Percentiles rank a stretch among this genome's conserved stretches.
These are phyloP conservation scores for Parietichytrium sp. DNA, from an alignment of 108 stramenopile species.

Conservation along the genomic window DNA sequence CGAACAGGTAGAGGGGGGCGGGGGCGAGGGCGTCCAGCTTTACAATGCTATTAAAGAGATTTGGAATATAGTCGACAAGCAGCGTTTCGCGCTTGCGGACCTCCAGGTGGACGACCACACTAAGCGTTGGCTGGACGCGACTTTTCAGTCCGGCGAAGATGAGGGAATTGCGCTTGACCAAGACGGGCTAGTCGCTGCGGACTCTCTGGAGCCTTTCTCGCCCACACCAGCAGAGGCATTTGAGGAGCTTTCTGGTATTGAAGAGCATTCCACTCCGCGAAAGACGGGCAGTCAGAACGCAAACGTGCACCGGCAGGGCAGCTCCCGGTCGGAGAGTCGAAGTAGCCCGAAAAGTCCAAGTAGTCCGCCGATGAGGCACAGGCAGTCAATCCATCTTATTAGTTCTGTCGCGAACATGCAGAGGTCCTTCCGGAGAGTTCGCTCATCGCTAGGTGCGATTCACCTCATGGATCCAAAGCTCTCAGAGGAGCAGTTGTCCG, in stretches of 20 bases:
- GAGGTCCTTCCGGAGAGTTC: neutral
- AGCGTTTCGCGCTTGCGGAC: neutral
- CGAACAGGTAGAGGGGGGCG: neutral
- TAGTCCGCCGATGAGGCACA: too few relatives aligned
- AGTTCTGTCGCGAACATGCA: neutral
- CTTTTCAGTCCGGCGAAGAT: neutral
- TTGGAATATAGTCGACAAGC: neutral
- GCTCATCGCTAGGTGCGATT: neutral
- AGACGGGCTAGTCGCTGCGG: neutral
- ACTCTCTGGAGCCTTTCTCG: neutral
- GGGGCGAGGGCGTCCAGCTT: neutral
- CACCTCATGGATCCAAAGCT: neutral
- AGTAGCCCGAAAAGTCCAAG: too few relatives aligned
- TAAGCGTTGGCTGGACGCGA: neutral
- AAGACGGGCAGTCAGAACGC: neutral
- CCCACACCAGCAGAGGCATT: neutral
- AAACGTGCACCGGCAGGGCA: neutral
- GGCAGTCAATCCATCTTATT: neutral
- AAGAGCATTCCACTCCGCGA: neutral
- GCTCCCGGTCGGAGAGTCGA: too few relatives aligned
- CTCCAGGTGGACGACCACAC: neutral
- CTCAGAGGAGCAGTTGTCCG: neutral
- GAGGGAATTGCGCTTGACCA: neutral
- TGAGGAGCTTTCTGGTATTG: neutral
- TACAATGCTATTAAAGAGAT: conserved; percentile 35